These are phyloP conservation scores for Rhodotorula graminis DNA, from an alignment of 768 basidiomycete species.

Conservation along the genomic window DNA sequence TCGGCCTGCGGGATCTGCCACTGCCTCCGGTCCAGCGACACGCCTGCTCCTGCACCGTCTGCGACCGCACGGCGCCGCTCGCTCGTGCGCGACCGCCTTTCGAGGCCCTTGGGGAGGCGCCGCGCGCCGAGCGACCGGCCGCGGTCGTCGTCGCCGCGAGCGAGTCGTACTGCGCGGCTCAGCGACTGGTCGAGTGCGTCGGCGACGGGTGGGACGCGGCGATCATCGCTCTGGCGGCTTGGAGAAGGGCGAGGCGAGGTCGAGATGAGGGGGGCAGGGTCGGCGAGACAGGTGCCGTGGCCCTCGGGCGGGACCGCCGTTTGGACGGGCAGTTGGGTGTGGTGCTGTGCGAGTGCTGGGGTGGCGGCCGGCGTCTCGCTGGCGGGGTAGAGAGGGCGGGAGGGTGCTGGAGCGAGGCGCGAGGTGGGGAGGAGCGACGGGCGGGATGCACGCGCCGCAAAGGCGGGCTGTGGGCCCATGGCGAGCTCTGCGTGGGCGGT, in stretches of 20 bases:
- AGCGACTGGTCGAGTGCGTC: too few relatives aligned
- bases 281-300: background rate
- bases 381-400: background rate
- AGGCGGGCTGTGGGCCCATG: background rate
- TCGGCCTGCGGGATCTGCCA: constrained; percentile 20
- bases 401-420: background rate
- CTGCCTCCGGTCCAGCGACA: constrained; percentile 5
- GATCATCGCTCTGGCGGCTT: too few relatives aligned
- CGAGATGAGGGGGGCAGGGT: background rate
- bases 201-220: background rate
- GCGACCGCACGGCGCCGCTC: background rate
- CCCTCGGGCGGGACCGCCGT: too few relatives aligned
- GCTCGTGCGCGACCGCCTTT: background rate
- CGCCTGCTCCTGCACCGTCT: background rate
- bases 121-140: background rate
- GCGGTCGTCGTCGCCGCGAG: too few relatives aligned
- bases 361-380: background rate
- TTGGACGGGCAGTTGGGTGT: background rate
- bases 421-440: background rate
- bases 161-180: too few relatives aligned
- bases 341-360: background rate
- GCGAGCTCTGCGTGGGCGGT: too few relatives aligned
- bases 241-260: background rate
- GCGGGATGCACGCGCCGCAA: background rate
- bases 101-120: background rate